A percentile compares a stretch with the other conserved stretches of the same genome.
These are phyloP conservation scores for Trametes cinnabarina DNA, from an alignment of 768 basidiomycete genomes.

Conservation along the genomic window DNA sequence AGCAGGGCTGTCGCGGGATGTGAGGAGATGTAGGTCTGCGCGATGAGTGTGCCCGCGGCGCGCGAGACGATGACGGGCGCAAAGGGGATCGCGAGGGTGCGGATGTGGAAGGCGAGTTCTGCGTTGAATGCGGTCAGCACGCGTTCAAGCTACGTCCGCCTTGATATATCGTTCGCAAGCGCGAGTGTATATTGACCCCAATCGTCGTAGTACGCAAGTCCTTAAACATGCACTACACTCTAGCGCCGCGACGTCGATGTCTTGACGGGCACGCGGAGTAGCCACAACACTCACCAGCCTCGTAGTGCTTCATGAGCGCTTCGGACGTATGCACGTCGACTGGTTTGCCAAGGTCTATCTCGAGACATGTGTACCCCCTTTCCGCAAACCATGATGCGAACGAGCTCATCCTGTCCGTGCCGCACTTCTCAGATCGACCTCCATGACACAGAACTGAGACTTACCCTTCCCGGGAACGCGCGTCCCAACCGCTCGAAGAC, in stretches of 20 bases:
- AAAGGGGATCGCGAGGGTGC: conserved; percentile 46
- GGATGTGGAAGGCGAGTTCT: conserved; percentile 46
- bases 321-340: conserved; percentile 13
- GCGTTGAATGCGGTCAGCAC: not conserved
- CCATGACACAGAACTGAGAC: not conserved
- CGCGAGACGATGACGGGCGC: conserved; percentile 58
- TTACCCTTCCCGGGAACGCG: conserved; percentile 36
- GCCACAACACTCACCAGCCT: conserved; percentile 38
- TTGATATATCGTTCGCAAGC: too few species aligned
- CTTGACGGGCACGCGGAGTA: not conserved
- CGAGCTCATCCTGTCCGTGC: conserved; percentile 33
- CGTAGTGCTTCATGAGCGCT: conserved; percentile 39
- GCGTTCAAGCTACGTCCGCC: too few species aligned
- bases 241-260: not conserved
- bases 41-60: conserved; percentile 49
- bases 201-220: too few species aligned
- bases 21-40: conserved; percentile 68
- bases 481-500: conserved; percentile 47
- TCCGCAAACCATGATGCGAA: conserved; percentile 43
- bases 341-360: conserved; percentile 39
- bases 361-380: conserved; percentile 49
- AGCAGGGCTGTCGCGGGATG: conserved; percentile 61
- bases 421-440: not conserved
- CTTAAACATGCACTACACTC: too few species aligned
- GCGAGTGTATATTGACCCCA: too few species aligned